Percentiles rank a stretch among this genome's conserved stretches.
Evolutionary conservation across 345 rosid genomes (phyloP).

Genomic region (Nasturtium officinale): DNA sequence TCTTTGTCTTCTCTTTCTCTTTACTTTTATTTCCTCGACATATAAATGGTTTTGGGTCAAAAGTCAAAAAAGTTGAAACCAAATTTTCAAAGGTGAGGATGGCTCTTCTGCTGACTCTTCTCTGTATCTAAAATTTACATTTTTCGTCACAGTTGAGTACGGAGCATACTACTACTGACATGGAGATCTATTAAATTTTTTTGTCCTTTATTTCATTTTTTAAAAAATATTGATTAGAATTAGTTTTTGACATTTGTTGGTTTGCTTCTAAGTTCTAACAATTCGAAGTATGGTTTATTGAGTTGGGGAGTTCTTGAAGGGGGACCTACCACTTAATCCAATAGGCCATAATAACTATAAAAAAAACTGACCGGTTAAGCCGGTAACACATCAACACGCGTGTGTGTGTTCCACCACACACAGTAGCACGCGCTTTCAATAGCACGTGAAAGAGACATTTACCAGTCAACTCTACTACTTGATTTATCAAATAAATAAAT

Average conservation of each 20-base stretch:
- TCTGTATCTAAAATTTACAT: not conserved
- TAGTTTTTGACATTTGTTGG: not conserved
- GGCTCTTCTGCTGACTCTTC: slow-evolving; percentile 32
- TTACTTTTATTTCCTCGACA: not conserved
- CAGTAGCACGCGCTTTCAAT: slow-evolving; percentile 35
- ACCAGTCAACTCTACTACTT: slow-evolving; percentile 35
- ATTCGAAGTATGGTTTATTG: not conserved
- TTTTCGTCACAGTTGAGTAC: not conserved
- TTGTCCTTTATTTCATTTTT: too few relatives aligned
- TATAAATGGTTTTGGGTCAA: slow-evolving; percentile 24
- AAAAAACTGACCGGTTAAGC: slow-evolving; percentile 11
- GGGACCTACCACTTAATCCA: slow-evolving; percentile 6
- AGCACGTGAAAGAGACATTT: slow-evolving; percentile 32
- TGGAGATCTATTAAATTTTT: too few relatives aligned
- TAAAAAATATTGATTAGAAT: not conserved
- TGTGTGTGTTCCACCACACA: slow-evolving; percentile 26
- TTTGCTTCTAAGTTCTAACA: not conserved
- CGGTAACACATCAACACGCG: slow-evolving; percentile 39
- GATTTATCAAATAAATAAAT: too few relatives aligned
- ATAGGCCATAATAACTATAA: not conserved
- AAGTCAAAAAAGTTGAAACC: slow-evolving; percentile 36
- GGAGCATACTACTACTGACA: not conserved
- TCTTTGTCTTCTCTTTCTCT: slow-evolving; percentile 12
- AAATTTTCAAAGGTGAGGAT: slow-evolving; percentile 28
- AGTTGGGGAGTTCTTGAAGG: slow-evolving; percentile 13